phyloP scores from a whole-genome alignment of 495 filamentous ascomycete genomes.

The Tuber magnatum region DNA sequence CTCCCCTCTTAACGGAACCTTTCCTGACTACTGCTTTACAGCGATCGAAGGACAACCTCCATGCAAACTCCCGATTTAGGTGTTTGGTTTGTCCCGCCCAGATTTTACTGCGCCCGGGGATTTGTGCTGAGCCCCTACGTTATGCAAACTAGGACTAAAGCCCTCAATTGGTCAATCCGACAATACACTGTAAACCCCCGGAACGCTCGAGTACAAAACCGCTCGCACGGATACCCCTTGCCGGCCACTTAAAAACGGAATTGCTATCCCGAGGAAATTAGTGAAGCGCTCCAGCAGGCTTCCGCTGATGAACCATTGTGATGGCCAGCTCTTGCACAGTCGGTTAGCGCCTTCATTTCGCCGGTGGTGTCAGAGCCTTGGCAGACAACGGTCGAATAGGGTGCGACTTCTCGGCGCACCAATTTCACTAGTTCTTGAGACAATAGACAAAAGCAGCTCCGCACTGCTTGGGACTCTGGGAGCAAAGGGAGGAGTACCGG shows the following conservation, averaged over 20 bases:
- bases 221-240: not conserved
- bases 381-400: not conserved
- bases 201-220: not conserved
- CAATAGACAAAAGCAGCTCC: not conserved
- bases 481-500: not conserved
- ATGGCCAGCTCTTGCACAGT: not conserved
- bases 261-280: not conserved
- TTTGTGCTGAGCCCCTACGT: not conserved
- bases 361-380: not conserved
- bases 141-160: not conserved
- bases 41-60: not conserved
- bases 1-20: not conserved
- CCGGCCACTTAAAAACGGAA: not conserved
- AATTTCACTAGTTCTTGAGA: not conserved
- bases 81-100: not conserved
- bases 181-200: not conserved
- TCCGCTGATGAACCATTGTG: not conserved
- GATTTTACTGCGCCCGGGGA: not conserved
- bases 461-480: not conserved
- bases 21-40: not conserved
- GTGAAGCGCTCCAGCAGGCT: not conserved
- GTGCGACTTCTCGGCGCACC: not conserved
- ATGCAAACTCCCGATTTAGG: not conserved
- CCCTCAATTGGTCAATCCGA: not conserved
- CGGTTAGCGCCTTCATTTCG: not conserved